Base-by-base conservation (phyloP, 768 basidiomycete species). In the Daedaleopsis sinensis region DNA sequence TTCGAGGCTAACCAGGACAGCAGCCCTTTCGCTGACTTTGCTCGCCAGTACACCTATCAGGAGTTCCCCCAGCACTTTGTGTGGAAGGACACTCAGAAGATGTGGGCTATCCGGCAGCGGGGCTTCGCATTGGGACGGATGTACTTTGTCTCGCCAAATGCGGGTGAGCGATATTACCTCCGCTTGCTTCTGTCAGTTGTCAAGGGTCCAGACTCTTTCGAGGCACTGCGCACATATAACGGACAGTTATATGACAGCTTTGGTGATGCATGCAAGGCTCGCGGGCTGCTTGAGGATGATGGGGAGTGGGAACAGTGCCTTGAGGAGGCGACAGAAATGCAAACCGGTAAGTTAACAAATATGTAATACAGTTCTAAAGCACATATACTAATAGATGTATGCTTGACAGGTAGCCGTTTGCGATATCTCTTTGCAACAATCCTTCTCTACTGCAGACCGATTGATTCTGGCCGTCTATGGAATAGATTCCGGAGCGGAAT, bases 221-320 rank as follows among this genome's bases (percentile, higher is more conserved):
- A 18, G 4, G 18, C 18, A 9, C 49, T 76, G n/a, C n/a, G n/a
- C n/a, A n/a, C n/a, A n/a, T 38, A 71, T 64, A 3, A 48, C 59
- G 0, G 16, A n/a, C n/a, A n/a, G n/a, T n/a, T 66, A 0, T 64
- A 73, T 68, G 51, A 60, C 0, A 76, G 74, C 1, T 83, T 78
- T 53, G 65, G 70, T 35, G 74, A 73, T 0, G 80, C 81, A 3
- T n/a, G 82, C 58, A 18, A 70, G 18, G 73, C 74, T 21, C 53
- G 52, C 6, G 80, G 79, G 1, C 73, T 84, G 0, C 68, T 84
- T 6, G 74, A 72, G 38, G 77, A 82, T 75, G 71, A 78, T 44
- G 68, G 74, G 39, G 82, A 84, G 61, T 72, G 79, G 64, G 65
- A 71, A 21, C 55, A 48, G n/a, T 80, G 81, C 65, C 59, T 85